Percentiles rank a stretch among this genome's conserved stretches.
Conservation (phyloP, 345 rosid genomes). For the Combretum micranthum region DNA sequence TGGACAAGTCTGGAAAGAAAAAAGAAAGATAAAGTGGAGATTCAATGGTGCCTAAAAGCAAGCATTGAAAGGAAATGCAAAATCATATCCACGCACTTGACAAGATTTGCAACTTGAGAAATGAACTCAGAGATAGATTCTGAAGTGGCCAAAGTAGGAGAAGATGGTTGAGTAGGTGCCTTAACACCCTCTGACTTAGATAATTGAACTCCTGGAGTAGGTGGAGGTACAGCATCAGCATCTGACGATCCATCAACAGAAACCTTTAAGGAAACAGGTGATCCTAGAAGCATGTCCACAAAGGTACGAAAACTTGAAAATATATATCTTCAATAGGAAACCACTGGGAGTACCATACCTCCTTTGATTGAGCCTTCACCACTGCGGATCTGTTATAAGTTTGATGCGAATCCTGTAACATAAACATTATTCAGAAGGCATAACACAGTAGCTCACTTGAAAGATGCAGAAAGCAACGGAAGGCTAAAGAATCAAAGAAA, state of each 20-base stretch:
- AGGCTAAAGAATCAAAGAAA: too few species aligned
- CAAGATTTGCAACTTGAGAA: conserved; percentile 69
- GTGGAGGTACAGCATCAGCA: conserved; percentile 32
- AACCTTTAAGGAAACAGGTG: conserved; percentile 58
- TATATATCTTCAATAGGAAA: conserved; percentile 30
- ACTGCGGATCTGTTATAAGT: conserved; percentile 28
- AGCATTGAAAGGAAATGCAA: neutral
- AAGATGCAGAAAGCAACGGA: too few species aligned
- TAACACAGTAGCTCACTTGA: too few species aligned
- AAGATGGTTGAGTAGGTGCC: conserved; percentile 29
- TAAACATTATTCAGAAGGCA: neutral
- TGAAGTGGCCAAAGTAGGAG: conserved; percentile 42
- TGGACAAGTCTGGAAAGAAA: conserved; percentile 67
- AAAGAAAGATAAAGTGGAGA: conserved; percentile 1
- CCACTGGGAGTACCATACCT: conserved; percentile 40
- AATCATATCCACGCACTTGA: conserved; percentile 36
- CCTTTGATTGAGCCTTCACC: conserved; percentile 57
- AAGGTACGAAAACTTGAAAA: conserved; percentile 28
- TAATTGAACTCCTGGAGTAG: conserved; percentile 26
- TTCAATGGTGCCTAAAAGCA: neutral
- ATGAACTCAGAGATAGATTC: conserved; percentile 71
- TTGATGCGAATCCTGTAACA: conserved; percentile 31
- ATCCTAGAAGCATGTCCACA: conserved; percentile 38
- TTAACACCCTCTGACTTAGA: conserved; percentile 32
- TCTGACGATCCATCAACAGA: conserved; percentile 43